Evolutionary conservation across 805 yeast species (phyloP), one percentile per base, ranked within the genome.

Genomic region (Metschnikowia continentalis): DNA sequence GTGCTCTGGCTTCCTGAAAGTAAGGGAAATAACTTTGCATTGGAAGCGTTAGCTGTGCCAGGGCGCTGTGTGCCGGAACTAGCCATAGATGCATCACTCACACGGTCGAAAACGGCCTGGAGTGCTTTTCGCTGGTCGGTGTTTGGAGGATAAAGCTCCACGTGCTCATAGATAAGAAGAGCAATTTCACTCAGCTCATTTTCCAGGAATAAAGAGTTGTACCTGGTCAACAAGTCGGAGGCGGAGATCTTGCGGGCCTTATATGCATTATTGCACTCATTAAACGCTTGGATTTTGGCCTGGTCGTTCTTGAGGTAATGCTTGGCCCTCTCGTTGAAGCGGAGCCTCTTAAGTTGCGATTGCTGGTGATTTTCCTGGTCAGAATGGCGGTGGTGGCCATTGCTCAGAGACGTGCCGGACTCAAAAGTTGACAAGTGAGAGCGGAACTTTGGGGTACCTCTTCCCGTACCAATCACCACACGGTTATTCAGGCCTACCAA

Each of bases 281-380:
- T 62, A 64, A 89, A 90, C 47, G 69, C 61, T 7, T 71, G 70
- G 55, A 83, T 73, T 7, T 72, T 72, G 6, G 67, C 64, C 11
- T 65, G 65, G 30, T 83, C 75, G 57, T 84, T 82, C 47, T 80
- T 75, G 47, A 88, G 68, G 63, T 89, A 88, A 64, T 87, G 90
- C 63, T 85, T 83, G 1, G 96, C 96, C 61, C 96, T 75, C 64
- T 89, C 96, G 55, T 87, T 92, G 30, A 90, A 74, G 57, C 96
- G 77, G 62, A 76, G 69, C 54, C 72, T 77, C 57, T 81, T 86
- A 39, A 75, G 67, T 32, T 77, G 81, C 10, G 68, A 65, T 23
- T 68, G 71, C 47, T 26, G 47, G 19, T n/a, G 26, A 8, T 11
- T 15, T 8, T 26, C 11, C 11, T 8, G 30, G 11, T 26, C 30